These are phyloP conservation scores for Elymus sibiricus DNA, from an alignment of 176 grass and related monocot species.

Conservation along the genomic window DNA sequence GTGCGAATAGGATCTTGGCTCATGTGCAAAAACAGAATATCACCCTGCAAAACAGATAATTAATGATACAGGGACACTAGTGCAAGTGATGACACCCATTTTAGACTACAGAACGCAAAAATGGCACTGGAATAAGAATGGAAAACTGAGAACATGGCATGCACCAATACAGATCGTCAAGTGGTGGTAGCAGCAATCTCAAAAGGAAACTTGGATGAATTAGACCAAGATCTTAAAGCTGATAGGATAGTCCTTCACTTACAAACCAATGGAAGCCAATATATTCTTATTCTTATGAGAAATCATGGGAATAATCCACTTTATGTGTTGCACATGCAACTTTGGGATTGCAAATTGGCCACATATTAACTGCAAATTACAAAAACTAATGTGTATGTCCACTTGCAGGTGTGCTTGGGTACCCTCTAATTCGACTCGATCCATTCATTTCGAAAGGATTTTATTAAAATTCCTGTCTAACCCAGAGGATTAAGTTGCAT, in stretches of 20 bases:
- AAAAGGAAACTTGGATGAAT: not conserved
- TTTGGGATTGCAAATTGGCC: not conserved
- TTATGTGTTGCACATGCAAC: not conserved
- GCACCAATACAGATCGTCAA: not conserved
- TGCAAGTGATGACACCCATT: not conserved
- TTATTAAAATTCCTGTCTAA: not conserved
- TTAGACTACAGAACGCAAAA: not conserved
- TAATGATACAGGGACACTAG: not conserved
- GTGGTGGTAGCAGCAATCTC: not conserved
- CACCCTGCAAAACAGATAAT: conserved; percentile 50
- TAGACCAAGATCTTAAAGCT: not conserved
- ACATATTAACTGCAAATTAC: not conserved
- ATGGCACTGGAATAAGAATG: not conserved
- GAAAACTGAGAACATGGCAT: not conserved
- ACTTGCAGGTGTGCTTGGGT: not conserved
- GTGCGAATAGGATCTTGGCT: conserved; percentile 71
- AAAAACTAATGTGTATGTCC: not conserved
- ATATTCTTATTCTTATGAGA: not conserved
- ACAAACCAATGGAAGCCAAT: not conserved
- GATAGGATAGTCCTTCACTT: not conserved
- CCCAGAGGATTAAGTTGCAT: not conserved
- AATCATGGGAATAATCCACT: not conserved
- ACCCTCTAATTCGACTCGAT: not conserved
- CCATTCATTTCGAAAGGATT: not conserved
- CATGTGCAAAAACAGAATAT: conserved; percentile 73